phyloP scores from a whole-genome alignment of 192 early-diverging fungal genomes.

The Podila minutissima region DNA sequence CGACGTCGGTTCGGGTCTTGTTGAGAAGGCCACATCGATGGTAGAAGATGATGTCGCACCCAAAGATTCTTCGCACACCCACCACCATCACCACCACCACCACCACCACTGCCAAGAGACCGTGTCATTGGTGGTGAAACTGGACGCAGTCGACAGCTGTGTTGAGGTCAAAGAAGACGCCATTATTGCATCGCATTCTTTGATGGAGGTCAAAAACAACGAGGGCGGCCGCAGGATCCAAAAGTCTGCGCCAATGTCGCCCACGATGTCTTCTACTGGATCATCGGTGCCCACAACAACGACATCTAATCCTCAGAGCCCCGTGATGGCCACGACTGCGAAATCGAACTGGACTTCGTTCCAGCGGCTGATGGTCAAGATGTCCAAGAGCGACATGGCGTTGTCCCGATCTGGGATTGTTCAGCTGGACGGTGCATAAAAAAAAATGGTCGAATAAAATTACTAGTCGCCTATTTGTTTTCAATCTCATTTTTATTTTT shows the following conservation, averaged over 20 bases:
- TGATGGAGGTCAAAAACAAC: too few species aligned
- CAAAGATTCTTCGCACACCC: too few species aligned
- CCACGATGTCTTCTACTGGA: not conserved
- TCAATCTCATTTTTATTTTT: too few species aligned
- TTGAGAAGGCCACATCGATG: too few species aligned
- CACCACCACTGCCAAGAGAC: too few species aligned
- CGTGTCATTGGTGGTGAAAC: too few species aligned
- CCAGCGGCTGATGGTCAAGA: constrained; percentile 16
- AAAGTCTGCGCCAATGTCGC: constrained; percentile 26
- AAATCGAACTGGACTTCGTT: constrained; percentile 23
- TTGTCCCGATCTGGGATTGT: constrained; percentile 2
- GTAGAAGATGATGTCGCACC: too few species aligned
- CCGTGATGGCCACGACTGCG: not conserved
- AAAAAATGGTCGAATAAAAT: not conserved
- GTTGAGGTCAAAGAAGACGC: too few species aligned
- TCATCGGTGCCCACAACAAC: not conserved
- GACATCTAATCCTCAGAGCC: not conserved
- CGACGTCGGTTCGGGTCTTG: not conserved
- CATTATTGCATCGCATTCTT: too few species aligned
- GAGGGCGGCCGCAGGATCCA: constrained; percentile 3
- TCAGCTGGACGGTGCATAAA: constrained; percentile 14
- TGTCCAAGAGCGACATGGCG: constrained; percentile 8
- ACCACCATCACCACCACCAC: too few species aligned
- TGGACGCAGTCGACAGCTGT: too few species aligned
- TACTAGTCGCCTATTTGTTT: too few species aligned